phyloP scores from a whole-genome alignment of 768 basidiomycete genomes.

The Leucocoprinus birnbaumii region DNA sequence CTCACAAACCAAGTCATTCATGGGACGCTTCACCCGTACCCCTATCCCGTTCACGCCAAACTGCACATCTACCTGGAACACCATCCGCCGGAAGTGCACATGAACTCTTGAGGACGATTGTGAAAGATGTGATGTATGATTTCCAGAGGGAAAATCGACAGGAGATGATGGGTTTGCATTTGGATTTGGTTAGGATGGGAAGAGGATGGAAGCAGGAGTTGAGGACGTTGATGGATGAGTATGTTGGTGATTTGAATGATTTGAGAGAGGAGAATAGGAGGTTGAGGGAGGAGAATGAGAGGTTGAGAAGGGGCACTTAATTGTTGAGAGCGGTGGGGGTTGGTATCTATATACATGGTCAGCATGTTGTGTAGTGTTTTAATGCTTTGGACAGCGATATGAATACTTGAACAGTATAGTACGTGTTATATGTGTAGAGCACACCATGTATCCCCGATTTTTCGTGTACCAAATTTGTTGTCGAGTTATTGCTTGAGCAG shows the following conservation, averaged over 20 bases:
- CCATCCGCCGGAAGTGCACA: constrained; percentile 37
- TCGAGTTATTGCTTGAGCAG: too few species aligned
- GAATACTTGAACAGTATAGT: too few species aligned
- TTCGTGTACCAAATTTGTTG: background rate
- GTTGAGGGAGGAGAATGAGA: constrained; percentile 65
- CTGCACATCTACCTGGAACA: background rate
- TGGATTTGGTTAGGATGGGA: constrained; percentile 73
- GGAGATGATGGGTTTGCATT: constrained; percentile 74
- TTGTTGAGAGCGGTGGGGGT: constrained; percentile 11
- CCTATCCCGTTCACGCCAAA: constrained; percentile 24
- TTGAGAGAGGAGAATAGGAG: constrained; percentile 67
- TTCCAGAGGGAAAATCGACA: constrained; percentile 65
- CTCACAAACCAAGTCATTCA: constrained; percentile 23
- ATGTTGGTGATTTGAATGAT: constrained; percentile 53
- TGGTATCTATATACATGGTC: background rate
- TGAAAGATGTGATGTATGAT: constrained; percentile 72
- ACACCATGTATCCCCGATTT: background rate
- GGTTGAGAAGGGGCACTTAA: constrained; percentile 40
- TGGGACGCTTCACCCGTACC: constrained; percentile 40
- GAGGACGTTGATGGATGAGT: constrained; percentile 57
- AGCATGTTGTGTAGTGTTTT: too few species aligned
- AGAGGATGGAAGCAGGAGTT: constrained; percentile 66
- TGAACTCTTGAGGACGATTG: constrained; percentile 60
- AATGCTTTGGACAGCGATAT: too few species aligned
- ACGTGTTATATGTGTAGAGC: background rate